A percentile compares a stretch with the other conserved stretches of the same genome.
phyloP scores from a whole-genome alignment of 345 rosid genomes.

The Pseudoturritis turrita region DNA sequence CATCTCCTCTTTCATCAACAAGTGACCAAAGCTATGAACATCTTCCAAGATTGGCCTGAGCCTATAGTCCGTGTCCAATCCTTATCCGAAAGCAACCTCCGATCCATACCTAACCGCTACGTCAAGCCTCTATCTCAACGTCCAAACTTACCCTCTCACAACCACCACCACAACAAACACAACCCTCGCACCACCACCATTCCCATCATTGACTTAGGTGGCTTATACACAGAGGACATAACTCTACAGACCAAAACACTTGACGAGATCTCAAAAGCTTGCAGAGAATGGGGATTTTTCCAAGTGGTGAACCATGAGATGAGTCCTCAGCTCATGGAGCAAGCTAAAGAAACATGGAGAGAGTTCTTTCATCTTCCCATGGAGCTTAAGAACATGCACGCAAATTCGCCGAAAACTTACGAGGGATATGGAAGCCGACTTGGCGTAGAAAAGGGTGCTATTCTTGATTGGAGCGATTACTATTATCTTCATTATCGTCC shows the following conservation, averaged over 20 bases:
- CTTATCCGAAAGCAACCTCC: slow-evolving; percentile 52
- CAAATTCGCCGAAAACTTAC: slow-evolving; percentile 71
- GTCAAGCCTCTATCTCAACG: slow-evolving; percentile 63
- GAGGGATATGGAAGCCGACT: slow-evolving; percentile 96
- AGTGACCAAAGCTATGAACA: slow-evolving; percentile 33
- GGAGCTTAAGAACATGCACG: slow-evolving; percentile 64
- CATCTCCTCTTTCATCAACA: not conserved
- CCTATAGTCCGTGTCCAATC: slow-evolving; percentile 92
- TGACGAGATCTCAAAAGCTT: slow-evolving; percentile 43
- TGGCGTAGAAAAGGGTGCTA: slow-evolving; percentile 75
- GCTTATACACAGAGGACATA: slow-evolving; percentile 24
- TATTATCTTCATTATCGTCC: slow-evolving; percentile 80
- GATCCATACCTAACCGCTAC: slow-evolving; percentile 61
- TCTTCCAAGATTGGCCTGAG: slow-evolving; percentile 80
- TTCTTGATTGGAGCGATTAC: slow-evolving; percentile 95
- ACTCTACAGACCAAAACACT: slow-evolving; percentile 19
- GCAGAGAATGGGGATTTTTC: slow-evolving; percentile 81
- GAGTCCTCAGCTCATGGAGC: slow-evolving; percentile 54
- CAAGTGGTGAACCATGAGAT: slow-evolving; percentile 87
- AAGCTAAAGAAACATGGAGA: slow-evolving; percentile 55
- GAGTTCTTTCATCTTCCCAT: slow-evolving; percentile 69
- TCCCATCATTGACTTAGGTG: slow-evolving; percentile 65
- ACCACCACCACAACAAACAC: not conserved
- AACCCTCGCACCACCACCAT: slow-evolving; percentile 33
- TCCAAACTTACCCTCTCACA: slow-evolving; percentile 32